Percentiles rank a stretch among this genome's conserved stretches.
Evolutionary conservation across 1,284 basidiomycete species (phyloP).

Genomic region (Spongiforma sp.): DNA sequence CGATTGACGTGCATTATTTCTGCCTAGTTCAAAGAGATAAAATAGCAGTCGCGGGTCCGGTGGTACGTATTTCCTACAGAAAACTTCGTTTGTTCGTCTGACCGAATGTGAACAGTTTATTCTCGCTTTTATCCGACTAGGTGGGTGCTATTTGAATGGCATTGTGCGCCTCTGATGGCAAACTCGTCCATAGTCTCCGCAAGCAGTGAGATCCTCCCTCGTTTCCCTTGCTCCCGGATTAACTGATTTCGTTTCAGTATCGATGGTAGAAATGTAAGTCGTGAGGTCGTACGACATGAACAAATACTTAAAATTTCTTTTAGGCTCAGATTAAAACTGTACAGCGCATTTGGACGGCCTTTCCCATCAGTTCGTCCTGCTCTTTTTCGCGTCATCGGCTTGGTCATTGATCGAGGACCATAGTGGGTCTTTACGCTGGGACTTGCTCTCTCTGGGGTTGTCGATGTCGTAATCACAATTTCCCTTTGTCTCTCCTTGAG

Average conservation of each 20-base stretch:
- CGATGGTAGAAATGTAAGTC: constrained; percentile 30
- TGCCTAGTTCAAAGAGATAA: too few relatives aligned
- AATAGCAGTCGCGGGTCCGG: constrained; percentile 24
- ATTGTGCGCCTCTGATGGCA: neutral
- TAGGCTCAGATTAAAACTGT: constrained; percentile 21
- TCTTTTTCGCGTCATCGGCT: neutral
- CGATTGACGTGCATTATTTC: too few relatives aligned
- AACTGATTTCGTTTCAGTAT: constrained; percentile 12
- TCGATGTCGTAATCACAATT: constrained; percentile 54
- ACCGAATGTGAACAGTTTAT: constrained; percentile 12
- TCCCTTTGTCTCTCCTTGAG: constrained; percentile 52
- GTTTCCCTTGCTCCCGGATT: neutral
- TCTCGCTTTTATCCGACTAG: constrained; percentile 24
- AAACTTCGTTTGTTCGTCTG: neutral
- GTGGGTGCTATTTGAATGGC: constrained; percentile 9
- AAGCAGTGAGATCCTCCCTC: constrained; percentile 14
- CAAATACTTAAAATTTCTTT: neutral
- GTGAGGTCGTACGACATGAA: neutral
- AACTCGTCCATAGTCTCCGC: constrained; percentile 22
- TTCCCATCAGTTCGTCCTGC: constrained; percentile 19
- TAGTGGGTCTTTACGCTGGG: constrained; percentile 61
- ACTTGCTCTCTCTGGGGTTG: constrained; percentile 48
- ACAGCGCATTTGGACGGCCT: constrained; percentile 14
- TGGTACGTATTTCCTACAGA: constrained; percentile 18
- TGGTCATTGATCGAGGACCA: neutral